Conservation (phyloP, 306 rosid species). For the Dicorynia guianensis region DNA sequence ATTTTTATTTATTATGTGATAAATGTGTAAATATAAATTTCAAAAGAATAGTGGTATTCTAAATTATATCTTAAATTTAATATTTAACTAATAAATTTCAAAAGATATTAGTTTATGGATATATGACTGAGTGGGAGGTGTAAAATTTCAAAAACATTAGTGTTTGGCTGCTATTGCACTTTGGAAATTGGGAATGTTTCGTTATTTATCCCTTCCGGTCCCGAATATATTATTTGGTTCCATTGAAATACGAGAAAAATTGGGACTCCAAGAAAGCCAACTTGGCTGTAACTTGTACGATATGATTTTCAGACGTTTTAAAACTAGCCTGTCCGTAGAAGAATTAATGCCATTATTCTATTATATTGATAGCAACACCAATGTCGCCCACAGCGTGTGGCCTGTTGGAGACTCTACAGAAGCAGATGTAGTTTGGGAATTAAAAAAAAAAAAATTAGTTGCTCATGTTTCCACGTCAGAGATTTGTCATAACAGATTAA, state of each 20-base stretch:
- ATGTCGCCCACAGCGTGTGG: neutral
- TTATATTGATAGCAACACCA: neutral
- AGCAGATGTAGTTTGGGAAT: neutral
- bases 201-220: no score
- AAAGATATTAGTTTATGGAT: neutral
- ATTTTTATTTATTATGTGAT: no score
- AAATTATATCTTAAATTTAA: no score
- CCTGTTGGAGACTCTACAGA: neutral
- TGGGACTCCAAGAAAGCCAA: neutral
- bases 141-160: no score
- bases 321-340: neutral
- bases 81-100: neutral
- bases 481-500: neutral
- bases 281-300: constrained; percentile 6
- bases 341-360: neutral
- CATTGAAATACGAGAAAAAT: neutral
- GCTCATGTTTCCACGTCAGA: neutral
- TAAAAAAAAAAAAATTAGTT: neutral
- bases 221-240: neutral
- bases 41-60: no score
- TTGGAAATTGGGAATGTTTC: neutral
- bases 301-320: neutral
- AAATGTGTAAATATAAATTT: no score
- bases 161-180: neutral
- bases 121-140: neutral